Percentiles rank a stretch among this genome's conserved stretches.
Conservation (phyloP, 2,329 filamentous ascomycete species). For the Fusarium neocosmosporiellum region DNA sequence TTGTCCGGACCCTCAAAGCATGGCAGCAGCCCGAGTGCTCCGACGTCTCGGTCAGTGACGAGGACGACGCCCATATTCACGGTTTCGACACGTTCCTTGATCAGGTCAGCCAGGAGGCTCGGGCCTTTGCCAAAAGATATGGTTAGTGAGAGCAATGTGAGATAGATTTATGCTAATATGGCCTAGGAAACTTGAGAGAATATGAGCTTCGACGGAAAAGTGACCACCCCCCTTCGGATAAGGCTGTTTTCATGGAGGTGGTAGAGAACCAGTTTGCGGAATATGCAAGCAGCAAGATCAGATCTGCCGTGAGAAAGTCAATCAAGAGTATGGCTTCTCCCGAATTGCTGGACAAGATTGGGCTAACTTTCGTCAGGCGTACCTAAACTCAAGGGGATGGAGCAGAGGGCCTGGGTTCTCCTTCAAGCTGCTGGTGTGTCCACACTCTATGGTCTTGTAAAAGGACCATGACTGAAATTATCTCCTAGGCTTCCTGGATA, state of each 20-base stretch:
- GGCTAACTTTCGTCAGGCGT: conserved; percentile 1
- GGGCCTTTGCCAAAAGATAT: conserved; percentile 36
- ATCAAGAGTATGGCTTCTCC: conserved; percentile 13
- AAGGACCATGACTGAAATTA: background rate
- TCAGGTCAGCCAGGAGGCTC: conserved; percentile 34
- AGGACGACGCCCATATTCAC: conserved; percentile 28
- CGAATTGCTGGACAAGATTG: rapidly evolving
- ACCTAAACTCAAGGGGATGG: conserved; percentile 19
- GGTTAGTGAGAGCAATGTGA: conserved; percentile 2
- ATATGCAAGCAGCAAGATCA: conserved; percentile 24
- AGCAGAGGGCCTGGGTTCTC: conserved; percentile 33
- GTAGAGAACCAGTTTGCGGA: conserved; percentile 26
- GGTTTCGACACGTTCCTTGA: conserved; percentile 39
- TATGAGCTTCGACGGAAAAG: background rate
- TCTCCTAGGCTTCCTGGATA: conserved; percentile 29
- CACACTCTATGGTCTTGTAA: too few species aligned
- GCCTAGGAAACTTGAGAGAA: conserved; percentile 25
- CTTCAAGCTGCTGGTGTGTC: conserved; percentile 31
- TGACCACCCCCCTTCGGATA: background rate
- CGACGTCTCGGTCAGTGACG: conserved; percentile 23
- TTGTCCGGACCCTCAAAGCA: conserved; percentile 33
- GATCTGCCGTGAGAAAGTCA: conserved; percentile 21
- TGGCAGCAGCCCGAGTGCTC: conserved; percentile 33
- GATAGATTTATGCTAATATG: background rate
- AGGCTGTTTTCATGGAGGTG: conserved; percentile 15